These are phyloP conservation scores for Porogramme epimiltina DNA, from an alignment of 1,284 basidiomycete genomes.

Conservation along the genomic window DNA sequence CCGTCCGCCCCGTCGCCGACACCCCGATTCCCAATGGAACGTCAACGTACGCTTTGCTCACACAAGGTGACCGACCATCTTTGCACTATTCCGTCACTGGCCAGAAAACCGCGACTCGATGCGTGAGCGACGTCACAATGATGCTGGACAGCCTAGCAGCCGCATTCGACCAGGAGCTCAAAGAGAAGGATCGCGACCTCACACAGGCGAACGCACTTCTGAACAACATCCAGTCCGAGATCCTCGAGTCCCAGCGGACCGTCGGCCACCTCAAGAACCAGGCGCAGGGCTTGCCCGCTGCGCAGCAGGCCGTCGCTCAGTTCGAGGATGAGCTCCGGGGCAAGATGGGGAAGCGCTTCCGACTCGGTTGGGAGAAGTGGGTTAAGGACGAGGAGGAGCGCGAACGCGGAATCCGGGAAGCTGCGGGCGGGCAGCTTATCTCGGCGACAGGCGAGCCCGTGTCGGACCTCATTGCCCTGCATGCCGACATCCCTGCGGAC, in stretches of 20 bases:
- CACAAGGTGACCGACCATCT: constrained; percentile 54
- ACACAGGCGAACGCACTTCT: constrained; percentile 89
- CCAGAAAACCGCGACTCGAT: constrained; percentile 85
- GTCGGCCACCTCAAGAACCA: constrained; percentile 73
- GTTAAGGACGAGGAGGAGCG: constrained; percentile 81
- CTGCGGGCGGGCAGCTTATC: constrained; percentile 51
- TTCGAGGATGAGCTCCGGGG: constrained; percentile 69
- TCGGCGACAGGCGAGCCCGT: constrained; percentile 60
- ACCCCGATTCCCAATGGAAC: constrained; percentile 50
- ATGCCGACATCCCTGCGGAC: constrained; percentile 58
- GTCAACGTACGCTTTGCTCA: constrained; percentile 16
- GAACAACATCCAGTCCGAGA: constrained; percentile 89
- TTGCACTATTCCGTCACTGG: constrained; percentile 89
- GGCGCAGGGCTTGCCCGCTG: constrained; percentile 68
- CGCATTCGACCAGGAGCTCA: constrained; percentile 93
- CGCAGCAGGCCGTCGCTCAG: constrained; percentile 59
- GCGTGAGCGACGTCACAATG: constrained; percentile 81
- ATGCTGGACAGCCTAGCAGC: constrained; percentile 90
- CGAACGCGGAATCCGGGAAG: constrained; percentile 64
- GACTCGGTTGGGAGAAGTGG: constrained; percentile 92
- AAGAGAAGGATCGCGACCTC: constrained; percentile 90
- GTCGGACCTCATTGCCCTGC: constrained; percentile 60
- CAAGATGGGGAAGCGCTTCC: constrained; percentile 81
- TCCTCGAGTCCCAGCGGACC: constrained; percentile 83
- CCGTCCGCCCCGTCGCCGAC: constrained; percentile 65